These are phyloP conservation scores for Penicillium chermesinum DNA, from an alignment of 495 filamentous ascomycete genomes.

Conservation along the genomic window DNA sequence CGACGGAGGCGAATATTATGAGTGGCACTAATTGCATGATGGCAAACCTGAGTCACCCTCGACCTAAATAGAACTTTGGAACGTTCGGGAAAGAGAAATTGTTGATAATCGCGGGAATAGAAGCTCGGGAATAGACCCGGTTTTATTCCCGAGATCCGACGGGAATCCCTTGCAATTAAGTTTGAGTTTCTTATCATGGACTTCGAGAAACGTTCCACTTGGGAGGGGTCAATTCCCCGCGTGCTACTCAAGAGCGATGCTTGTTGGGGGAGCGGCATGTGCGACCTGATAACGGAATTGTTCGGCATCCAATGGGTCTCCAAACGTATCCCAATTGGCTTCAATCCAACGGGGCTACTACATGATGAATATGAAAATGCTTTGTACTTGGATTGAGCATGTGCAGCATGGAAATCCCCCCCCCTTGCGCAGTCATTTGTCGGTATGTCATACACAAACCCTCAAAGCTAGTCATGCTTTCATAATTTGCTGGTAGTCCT, in stretches of 20 bases:
- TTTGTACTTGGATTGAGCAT: neutral
- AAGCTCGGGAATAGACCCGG: slow-evolving; percentile 9
- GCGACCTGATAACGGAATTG: no score
- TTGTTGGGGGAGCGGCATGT: no score
- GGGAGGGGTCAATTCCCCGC: no score
- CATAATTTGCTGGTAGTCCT: no score
- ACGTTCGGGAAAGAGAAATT: slow-evolving; percentile 13
- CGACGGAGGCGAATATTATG: neutral
- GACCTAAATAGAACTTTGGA: slow-evolving; percentile 14
- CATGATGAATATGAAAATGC: no score
- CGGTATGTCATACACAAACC: no score
- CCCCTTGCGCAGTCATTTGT: neutral
- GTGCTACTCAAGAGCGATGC: no score
- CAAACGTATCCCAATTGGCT: no score
- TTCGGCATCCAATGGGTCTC: no score
- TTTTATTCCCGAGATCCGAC: slow-evolving; percentile 24
- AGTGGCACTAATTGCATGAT: neutral
- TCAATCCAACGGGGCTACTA: no score
- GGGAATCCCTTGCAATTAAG: slow-evolving; percentile 12
- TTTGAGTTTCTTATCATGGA: slow-evolving; percentile 15
- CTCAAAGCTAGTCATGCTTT: no score
- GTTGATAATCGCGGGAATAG: slow-evolving; percentile 16
- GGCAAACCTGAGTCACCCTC: slow-evolving; percentile 13
- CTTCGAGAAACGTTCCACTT: no score
- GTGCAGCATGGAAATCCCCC: neutral